phyloP scores from a whole-genome alignment of 2,329 filamentous ascomycete species.

The Colletotrichum tabaci region DNA sequence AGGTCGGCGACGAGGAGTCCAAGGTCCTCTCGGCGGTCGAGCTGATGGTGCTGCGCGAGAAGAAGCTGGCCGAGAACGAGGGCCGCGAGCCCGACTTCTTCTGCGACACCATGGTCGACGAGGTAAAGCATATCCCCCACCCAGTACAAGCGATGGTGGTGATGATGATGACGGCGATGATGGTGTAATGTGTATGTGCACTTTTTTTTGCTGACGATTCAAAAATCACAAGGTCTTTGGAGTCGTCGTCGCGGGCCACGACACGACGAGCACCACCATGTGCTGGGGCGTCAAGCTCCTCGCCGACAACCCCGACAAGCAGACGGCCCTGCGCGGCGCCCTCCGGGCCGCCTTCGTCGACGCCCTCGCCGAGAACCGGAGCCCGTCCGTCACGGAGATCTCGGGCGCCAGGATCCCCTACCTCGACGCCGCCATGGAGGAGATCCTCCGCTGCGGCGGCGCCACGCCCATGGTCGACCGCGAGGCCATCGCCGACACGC shows the following conservation, averaged over 20 bases:
- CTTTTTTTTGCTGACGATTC: neutral
- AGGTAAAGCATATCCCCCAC: neutral
- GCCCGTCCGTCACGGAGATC: conserved; percentile 51
- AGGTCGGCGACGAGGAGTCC: conserved; percentile 23
- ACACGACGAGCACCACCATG: conserved; percentile 48
- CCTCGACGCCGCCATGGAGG: conserved; percentile 56
- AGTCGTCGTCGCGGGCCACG: conserved; percentile 50
- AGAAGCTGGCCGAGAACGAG: conserved; percentile 37
- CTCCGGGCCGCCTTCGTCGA: conserved; percentile 19
- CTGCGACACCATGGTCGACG: conserved; percentile 29
- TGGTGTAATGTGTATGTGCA: no score
- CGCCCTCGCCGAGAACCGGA: conserved; percentile 45
- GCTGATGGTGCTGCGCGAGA: conserved; percentile 39
- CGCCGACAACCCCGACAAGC: conserved; percentile 28
- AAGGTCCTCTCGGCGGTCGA: conserved; percentile 36
- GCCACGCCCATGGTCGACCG: conserved; percentile 51
- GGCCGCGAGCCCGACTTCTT: conserved; percentile 36
- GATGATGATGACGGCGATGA: no score
- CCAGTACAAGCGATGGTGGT: no score
- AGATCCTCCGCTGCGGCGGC: conserved; percentile 52
- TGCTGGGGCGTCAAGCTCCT: conserved; percentile 48
- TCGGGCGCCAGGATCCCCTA: conserved; percentile 48
- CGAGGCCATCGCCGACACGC: conserved; percentile 50
- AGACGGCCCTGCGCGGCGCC: conserved; percentile 19
- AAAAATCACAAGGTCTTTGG: conserved; percentile 44